These are phyloP conservation scores for Globisporangium spinosum DNA, from an alignment of 352 stramenopile genomes.

Conservation along the genomic window DNA sequence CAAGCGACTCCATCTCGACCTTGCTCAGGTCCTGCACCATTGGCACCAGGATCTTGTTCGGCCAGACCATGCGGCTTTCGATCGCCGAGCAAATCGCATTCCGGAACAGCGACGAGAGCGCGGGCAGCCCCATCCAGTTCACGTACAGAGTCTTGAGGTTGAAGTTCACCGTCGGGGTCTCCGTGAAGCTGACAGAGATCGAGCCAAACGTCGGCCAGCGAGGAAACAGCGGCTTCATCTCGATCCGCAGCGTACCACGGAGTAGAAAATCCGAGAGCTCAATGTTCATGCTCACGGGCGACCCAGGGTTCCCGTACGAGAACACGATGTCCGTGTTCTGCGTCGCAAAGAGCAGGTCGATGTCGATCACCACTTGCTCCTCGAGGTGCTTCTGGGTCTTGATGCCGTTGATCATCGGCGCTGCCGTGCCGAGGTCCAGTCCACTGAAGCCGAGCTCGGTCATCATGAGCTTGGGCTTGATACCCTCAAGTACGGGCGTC, in stretches of 20 bases:
- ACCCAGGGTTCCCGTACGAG: slow-evolving; percentile 33
- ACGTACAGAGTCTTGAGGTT: slow-evolving; percentile 39
- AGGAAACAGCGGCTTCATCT: slow-evolving; percentile 45
- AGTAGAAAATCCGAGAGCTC: slow-evolving; percentile 43
- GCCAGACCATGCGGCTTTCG: slow-evolving; percentile 35
- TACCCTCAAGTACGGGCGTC: slow-evolving; percentile 28
- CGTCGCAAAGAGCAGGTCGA: slow-evolving; percentile 39
- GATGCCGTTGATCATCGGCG: slow-evolving; percentile 42
- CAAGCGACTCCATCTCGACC: slow-evolving; percentile 40
- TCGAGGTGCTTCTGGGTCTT: slow-evolving; percentile 37
- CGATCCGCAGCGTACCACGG: slow-evolving; percentile 35
- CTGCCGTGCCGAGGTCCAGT: slow-evolving; percentile 37
- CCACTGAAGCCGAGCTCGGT: slow-evolving; percentile 39
- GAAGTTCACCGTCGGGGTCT: slow-evolving; percentile 44
- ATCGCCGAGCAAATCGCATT: slow-evolving; percentile 33
- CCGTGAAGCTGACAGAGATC: slow-evolving; percentile 38
- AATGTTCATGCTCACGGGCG: slow-evolving; percentile 32
- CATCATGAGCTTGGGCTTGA: slow-evolving; percentile 44
- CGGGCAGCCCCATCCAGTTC: slow-evolving; percentile 43
- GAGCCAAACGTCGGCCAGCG: slow-evolving; percentile 42
- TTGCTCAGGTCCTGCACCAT: slow-evolving; percentile 44
- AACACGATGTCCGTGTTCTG: slow-evolving; percentile 46
- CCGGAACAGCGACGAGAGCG: slow-evolving; percentile 39
- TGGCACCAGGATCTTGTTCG: slow-evolving; percentile 42
- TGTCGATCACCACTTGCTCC: slow-evolving; percentile 42